Evolutionary conservation across 192 early-diverging fungal genomes (phyloP), one percentile per base, ranked within the genome.

Genomic region (Chytriomyces sp.): DNA sequence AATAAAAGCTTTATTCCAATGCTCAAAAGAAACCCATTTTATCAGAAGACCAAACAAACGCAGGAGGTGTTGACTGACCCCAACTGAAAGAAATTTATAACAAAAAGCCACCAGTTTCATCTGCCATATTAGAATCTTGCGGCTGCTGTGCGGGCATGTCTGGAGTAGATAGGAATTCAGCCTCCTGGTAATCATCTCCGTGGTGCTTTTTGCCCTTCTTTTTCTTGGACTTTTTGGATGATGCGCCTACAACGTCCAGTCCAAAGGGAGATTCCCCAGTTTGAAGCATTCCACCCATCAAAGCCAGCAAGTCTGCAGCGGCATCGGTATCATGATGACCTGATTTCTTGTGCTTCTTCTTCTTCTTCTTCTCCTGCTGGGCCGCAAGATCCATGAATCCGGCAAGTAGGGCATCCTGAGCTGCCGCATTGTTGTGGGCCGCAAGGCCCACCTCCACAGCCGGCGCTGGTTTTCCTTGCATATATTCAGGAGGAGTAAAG

Each of bases 161-260:
- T 1, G 44, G 44, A 49, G 44, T 49, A 49, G 44, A 49, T 49
- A 22, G 1, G 22, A 14, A n/a, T 49, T 49, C 44, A n/a, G 44
- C 44, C n/a, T 72, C 65, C 19, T 41, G 10, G 37, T 31, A 39
- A 26, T 39, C 70, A 25, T 60, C 58, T 3, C 44, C 69, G 32
- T 73, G 69, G n/a, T 73, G 33, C 39, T 61, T 53, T 38, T 76
- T 72, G 32, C 33, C 36, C 57, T 76, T 73, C 38, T 76, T 75
- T 28, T 73, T 66, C 58, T 80, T 80, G 19, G 28, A 37, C 39
- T 71, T 71, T 39, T 71, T 71, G 22, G 52, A 40, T 25, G 63
- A 26, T 7, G 19, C 52, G 7, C 31, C 72, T 19, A n/a, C 57
- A n/a, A 25, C 25, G 12, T 8, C 72, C 26, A 30, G 33, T 5